phyloP scores from a whole-genome alignment of 2,329 filamentous ascomycete genomes.

The Cordyceps tenuipes region DNA sequence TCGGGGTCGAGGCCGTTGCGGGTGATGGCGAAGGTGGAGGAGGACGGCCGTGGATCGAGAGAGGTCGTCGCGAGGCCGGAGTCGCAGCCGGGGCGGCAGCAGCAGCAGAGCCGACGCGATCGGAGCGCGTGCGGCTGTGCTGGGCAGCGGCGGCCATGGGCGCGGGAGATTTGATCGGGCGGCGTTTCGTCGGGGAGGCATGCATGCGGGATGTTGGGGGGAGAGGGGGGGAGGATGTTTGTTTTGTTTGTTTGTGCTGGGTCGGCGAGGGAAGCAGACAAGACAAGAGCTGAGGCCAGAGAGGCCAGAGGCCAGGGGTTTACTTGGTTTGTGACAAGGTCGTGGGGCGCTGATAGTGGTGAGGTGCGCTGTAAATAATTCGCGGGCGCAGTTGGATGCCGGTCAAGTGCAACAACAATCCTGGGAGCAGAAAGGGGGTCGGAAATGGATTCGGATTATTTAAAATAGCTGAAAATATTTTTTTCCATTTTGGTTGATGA shows the following conservation, averaged over 20 bases:
- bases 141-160: constrained; percentile 9
- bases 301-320: not conserved
- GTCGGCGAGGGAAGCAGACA: not conserved
- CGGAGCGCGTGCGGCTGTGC: constrained; percentile 5
- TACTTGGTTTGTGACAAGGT: not conserved
- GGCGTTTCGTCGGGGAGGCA: not conserved
- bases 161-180: not conserved
- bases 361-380: not conserved
- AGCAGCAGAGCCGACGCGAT: not conserved
- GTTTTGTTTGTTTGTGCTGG: not conserved
- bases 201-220: not conserved
- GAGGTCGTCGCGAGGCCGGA: not conserved
- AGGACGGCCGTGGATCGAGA: constrained; percentile 4
- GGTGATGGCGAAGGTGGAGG: too few relatives aligned
- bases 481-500: too few relatives aligned
- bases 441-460: too few relatives aligned
- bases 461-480: too few relatives aligned
- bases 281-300: not conserved
- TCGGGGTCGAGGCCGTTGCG: not conserved
- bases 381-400: too few relatives aligned
- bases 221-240: not conserved
- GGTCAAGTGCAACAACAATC: too few relatives aligned
- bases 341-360: not conserved
- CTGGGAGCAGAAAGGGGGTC: too few relatives aligned
- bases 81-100: not conserved